Conservation (phyloP, 805 yeast genomes). For the Suhomyces faveliae region DNA sequence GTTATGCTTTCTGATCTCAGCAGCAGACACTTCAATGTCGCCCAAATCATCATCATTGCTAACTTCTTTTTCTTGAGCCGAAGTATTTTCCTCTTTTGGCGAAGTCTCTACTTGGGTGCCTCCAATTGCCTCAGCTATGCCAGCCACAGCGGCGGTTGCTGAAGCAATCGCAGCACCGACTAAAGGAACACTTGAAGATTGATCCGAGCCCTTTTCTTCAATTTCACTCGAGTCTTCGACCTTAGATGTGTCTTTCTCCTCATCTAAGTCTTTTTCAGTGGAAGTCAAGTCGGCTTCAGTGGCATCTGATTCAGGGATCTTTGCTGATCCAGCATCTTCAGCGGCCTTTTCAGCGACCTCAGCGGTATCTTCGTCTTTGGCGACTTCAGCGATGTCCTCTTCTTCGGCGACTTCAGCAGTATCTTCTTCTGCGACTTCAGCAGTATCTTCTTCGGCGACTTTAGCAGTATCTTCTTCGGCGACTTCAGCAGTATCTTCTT, state of each 20-base stretch:
- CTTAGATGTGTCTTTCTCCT: neutral
- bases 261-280: neutral
- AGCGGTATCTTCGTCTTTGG: neutral
- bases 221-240: neutral
- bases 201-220: conserved; percentile 8
- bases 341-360: neutral
- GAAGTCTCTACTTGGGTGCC: neutral
- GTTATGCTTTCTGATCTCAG: conserved; percentile 42
- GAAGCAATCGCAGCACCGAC: conserved; percentile 2
- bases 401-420: neutral
- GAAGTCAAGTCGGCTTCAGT: neutral
- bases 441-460: neutral
- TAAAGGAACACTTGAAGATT: conserved; percentile 7
- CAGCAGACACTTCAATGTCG: conserved; percentile 37
- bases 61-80: neutral
- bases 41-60: conserved; percentile 18
- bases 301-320: neutral
- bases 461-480: neutral
- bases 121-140: neutral
- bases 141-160: conserved; percentile 4
- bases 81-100: neutral
- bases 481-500: neutral
- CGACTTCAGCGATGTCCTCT: neutral
- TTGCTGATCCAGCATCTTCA: neutral
- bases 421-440: neutral